Conservation (phyloP, 2,329 filamentous ascomycete genomes). For the Colletotrichum kahawae region DNA sequence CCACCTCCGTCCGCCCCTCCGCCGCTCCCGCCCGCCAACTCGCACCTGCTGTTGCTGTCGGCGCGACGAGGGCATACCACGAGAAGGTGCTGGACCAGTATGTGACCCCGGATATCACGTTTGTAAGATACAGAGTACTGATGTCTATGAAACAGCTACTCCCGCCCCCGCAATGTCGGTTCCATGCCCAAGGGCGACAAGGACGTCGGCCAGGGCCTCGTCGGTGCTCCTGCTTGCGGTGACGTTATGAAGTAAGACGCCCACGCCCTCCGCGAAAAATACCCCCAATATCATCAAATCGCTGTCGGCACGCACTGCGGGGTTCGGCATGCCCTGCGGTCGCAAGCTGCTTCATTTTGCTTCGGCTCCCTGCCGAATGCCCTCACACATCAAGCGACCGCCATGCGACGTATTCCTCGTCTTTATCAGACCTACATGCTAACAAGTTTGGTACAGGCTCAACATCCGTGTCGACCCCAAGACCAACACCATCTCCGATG, state of each 20-base stretch:
- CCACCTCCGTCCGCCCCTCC: conserved; percentile 43
- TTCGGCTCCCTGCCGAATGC: not conserved
- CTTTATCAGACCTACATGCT: not conserved
- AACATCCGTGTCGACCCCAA: conserved; percentile 89
- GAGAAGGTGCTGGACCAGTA: conserved; percentile 81
- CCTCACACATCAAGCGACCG: not conserved
- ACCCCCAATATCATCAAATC: not conserved
- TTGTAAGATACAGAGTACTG: conserved; percentile 52
- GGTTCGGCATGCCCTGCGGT: not conserved
- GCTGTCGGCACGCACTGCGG: not conserved
- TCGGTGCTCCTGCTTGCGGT: conserved; percentile 86
- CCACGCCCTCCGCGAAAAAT: not conserved
- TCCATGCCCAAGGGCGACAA: conserved; percentile 73
- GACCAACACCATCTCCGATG: conserved; percentile 87
- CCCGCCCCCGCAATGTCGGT: conserved; percentile 59
- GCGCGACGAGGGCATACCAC: conserved; percentile 53
- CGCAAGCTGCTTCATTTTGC: not conserved
- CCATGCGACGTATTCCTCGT: not conserved
- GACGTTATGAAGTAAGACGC: conserved; percentile 78
- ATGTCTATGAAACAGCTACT: conserved; percentile 52
- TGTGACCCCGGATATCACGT: conserved; percentile 47
- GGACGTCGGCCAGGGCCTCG: conserved; percentile 89
- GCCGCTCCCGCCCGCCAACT: conserved; percentile 45
- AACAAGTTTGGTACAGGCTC: conserved; percentile 43
- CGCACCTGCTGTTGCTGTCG: conserved; percentile 42